These are phyloP conservation scores for Orbilia quercus DNA, from an alignment of 2,329 filamentous ascomycete species.

Conservation along the genomic window DNA sequence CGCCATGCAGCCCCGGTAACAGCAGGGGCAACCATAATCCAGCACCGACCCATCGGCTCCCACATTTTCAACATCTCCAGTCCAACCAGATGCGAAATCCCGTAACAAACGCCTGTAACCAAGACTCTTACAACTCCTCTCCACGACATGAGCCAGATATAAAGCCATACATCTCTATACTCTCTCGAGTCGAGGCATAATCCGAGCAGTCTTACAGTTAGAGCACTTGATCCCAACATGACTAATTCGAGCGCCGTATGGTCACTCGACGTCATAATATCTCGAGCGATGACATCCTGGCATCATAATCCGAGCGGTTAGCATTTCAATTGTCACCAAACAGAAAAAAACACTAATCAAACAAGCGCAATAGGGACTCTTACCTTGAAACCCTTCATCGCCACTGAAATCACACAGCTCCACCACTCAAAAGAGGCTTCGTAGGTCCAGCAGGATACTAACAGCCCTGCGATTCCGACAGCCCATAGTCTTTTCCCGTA, in stretches of 20 bases:
- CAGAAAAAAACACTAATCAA: background rate
- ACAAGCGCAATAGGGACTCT: too few species aligned
- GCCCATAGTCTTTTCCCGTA: background rate
- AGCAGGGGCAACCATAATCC: slow-evolving; percentile 11
- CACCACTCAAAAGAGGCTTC: slow-evolving; percentile 46
- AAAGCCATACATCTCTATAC: slow-evolving; percentile 6
- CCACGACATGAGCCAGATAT: background rate
- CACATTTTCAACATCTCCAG: slow-evolving; percentile 29
- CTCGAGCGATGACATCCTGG: slow-evolving; percentile 44
- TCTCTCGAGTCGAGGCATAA: slow-evolving; percentile 26
- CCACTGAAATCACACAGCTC: slow-evolving; percentile 28
- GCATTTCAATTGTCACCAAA: background rate
- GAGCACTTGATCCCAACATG: slow-evolving; percentile 27
- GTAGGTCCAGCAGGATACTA: slow-evolving; percentile 29
- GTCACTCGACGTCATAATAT: slow-evolving; percentile 24
- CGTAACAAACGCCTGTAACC: slow-evolving; percentile 14
- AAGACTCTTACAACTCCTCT: background rate
- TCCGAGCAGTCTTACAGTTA: slow-evolving; percentile 21
- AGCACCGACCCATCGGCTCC: slow-evolving; percentile 22
- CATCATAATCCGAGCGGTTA: slow-evolving; percentile 9
- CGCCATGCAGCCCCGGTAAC: background rate
- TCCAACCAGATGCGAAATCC: slow-evolving; percentile 7
- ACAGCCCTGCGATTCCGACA: background rate
- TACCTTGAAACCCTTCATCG: slow-evolving; percentile 35
- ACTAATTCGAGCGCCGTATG: slow-evolving; percentile 17